Evolutionary conservation across 495 filamentous ascomycete genomes (phyloP).

Genomic region (Polyplosphaeria fusca): DNA sequence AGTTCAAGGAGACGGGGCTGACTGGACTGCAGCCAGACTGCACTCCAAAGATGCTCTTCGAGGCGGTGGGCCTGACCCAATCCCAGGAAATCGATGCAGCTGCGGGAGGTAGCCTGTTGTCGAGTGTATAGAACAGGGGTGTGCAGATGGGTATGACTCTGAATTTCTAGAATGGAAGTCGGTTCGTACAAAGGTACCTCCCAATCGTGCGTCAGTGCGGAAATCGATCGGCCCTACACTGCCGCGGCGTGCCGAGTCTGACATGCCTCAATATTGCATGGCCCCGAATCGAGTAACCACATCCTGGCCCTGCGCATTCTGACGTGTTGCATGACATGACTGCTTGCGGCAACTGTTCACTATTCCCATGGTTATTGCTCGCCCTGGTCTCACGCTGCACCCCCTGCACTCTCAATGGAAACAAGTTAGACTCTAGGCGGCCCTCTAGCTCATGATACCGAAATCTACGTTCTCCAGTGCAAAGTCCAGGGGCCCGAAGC

Average conservation of each 20-base stretch:
- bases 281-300: background rate
- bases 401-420: too few species aligned
- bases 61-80: constrained; percentile 58
- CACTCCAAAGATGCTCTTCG: constrained; percentile 50
- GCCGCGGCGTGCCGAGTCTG: background rate
- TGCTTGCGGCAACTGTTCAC: too few species aligned
- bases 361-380: too few species aligned
- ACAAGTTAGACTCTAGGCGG: too few species aligned
- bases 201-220: too few species aligned
- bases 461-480: constrained; percentile 3
- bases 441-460: background rate
- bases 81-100: constrained; percentile 55
- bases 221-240: too few species aligned
- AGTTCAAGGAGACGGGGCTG: constrained; percentile 22
- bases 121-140: constrained; percentile 11
- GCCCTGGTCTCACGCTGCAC: too few species aligned
- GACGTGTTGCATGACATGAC: too few species aligned
- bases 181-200: too few species aligned
- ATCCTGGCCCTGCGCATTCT: too few species aligned
- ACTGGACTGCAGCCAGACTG: constrained; percentile 9
- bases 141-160: too few species aligned
- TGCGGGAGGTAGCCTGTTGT: constrained; percentile 52
- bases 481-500: constrained; percentile 1
- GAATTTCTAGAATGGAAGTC: too few species aligned
- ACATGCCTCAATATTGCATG: background rate